These are phyloP conservation scores for Ogataea angusta DNA, from an alignment of 805 yeast species.

Conservation along the genomic window DNA sequence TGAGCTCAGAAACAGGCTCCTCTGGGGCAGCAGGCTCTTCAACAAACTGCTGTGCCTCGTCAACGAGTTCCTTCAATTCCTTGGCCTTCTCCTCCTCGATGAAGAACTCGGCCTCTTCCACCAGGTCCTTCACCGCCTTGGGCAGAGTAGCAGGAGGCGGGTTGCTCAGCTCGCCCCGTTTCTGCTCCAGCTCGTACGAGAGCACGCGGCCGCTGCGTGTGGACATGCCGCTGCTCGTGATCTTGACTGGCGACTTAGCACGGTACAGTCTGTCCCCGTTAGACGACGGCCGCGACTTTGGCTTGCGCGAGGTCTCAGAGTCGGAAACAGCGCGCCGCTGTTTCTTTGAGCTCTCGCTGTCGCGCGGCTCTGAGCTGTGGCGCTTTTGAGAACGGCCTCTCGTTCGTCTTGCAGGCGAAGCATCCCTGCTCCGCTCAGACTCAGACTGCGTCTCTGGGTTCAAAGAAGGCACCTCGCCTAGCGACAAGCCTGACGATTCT, in stretches of 20 bases:
- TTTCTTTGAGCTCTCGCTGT: not conserved
- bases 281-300: conserved; percentile 27
- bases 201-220: conserved; percentile 30
- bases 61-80: conserved; percentile 7
- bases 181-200: conserved; percentile 29
- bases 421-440: not conserved
- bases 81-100: conserved; percentile 22
- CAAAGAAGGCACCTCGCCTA: conserved; percentile 2
- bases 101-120: conserved; percentile 30
- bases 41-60: conserved; percentile 3
- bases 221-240: conserved; percentile 25
- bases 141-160: conserved; percentile 17
- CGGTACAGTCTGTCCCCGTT: conserved; percentile 25
- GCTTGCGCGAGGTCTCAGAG: conserved; percentile 11
- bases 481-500: not conserved
- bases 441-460: conserved; percentile 3
- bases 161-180: conserved; percentile 6
- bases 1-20: conserved; percentile 1
- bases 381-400: conserved; percentile 10
- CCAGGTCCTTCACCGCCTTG: conserved; percentile 21
- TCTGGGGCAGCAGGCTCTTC: not conserved
- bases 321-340: conserved; percentile 9
- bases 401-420: conserved; percentile 17
- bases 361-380: not conserved
- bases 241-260: conserved; percentile 22